Evolutionary conservation across 23 red algal genomes (phyloP).

Genomic region (Agarophyton chilense): DNA sequence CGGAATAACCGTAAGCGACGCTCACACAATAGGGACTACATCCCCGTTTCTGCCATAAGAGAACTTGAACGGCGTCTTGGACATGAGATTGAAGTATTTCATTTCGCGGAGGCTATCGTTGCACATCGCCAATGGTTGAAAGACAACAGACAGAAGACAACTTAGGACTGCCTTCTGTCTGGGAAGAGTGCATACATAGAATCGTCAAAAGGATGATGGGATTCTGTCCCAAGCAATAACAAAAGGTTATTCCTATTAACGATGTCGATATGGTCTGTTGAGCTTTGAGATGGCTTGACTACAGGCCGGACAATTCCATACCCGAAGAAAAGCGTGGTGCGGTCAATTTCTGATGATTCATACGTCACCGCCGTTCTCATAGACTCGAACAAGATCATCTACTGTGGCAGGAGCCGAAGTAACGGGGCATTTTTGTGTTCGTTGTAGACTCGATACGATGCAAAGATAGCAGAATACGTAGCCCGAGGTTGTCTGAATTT

Average conservation of each 20-base stretch:
- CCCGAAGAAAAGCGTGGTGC: neutral
- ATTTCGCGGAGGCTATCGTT: conserved; percentile 19
- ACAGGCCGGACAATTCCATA: no score
- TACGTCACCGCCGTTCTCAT: conserved; percentile 24
- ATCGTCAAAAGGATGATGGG: neutral
- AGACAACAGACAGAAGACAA: neutral
- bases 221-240: neutral
- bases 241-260: neutral
- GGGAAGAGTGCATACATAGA: neutral
- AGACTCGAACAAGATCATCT: conserved; percentile 59
- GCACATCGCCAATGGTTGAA: conserved; percentile 7
- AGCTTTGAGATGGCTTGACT: neutral
- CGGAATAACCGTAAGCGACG: conserved; percentile 17
- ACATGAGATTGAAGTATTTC: conserved; percentile 34
- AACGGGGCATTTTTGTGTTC: conserved; percentile 48
- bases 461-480: conserved; percentile 78
- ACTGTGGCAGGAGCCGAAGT: conserved; percentile 36
- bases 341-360: neutral
- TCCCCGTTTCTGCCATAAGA: neutral
- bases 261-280: neutral
- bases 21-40: neutral
- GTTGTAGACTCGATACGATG: conserved; percentile 40
- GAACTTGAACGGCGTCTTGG: conserved; percentile 27
- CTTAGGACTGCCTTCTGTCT: neutral
- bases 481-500: conserved; percentile 44